Evolutionary conservation across 1,284 basidiomycete genomes (phyloP).

Genomic region (Hemileia vastatrix): DNA sequence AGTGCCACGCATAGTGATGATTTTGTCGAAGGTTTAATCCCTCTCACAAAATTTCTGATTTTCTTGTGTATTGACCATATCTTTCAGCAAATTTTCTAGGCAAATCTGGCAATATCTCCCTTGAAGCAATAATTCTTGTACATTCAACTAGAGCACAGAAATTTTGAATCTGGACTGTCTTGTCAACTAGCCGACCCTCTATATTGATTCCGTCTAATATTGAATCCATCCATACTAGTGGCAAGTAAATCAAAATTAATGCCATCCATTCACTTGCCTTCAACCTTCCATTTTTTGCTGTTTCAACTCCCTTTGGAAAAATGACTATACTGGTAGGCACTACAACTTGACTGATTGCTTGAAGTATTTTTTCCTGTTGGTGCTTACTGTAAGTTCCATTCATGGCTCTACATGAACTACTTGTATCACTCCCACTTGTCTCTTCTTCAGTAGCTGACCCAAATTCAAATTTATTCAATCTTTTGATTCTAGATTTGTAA

Average conservation of each 20-base stretch:
- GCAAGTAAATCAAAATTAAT: no score
- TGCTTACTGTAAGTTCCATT: not conserved
- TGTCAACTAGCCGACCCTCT: no score
- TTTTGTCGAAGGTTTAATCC: slow-evolving; percentile 16
- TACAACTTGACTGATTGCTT: slow-evolving; percentile 2
- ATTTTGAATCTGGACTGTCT: no score
- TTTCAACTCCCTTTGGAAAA: no score
- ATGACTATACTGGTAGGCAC: slow-evolving; percentile 15
- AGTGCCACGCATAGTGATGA: slow-evolving; percentile 25
- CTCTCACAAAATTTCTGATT: not conserved
- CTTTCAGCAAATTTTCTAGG: not conserved
- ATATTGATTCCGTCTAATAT: no score
- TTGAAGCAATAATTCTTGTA: slow-evolving; percentile 18
- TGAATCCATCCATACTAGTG: no score
- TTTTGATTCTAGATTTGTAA: not conserved
- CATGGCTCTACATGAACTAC: not conserved
- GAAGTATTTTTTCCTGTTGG: not conserved
- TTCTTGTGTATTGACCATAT: slow-evolving; percentile 13
- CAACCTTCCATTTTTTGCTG: no score
- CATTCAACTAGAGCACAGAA: slow-evolving; percentile 21
- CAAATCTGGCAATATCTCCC: slow-evolving; percentile 6
- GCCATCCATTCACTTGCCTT: no score
- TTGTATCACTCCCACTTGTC: not conserved
- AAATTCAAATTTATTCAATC: not conserved
- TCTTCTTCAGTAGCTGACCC: not conserved